These are phyloP conservation scores for Arthrinium puccinioides DNA, from an alignment of 2,329 filamentous ascomycete genomes.

Conservation along the genomic window DNA sequence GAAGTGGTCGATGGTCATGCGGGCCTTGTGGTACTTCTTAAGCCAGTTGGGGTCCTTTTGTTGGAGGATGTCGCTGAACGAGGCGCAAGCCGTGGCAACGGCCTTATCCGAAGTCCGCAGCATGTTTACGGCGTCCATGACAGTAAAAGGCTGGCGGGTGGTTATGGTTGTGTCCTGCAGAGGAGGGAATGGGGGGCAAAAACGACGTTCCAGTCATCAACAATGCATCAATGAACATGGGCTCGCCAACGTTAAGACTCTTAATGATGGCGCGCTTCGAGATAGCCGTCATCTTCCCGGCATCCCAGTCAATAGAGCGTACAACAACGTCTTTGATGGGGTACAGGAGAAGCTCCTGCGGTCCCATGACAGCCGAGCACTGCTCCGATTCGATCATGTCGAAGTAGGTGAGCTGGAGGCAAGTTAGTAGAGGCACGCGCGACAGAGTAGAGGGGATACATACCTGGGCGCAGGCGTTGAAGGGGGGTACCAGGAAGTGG, in stretches of 20 bases:
- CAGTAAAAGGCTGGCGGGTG: conserved; percentile 49
- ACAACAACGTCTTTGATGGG: conserved; percentile 73
- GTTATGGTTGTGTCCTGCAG: conserved; percentile 54
- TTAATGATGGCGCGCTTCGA: conserved; percentile 65
- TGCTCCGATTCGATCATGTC: conserved; percentile 60
- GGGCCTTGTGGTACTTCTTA: conserved; percentile 79
- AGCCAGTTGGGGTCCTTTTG: conserved; percentile 68
- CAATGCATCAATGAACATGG: conserved; percentile 76
- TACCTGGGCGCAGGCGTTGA: conserved; percentile 82
- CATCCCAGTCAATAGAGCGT: conserved; percentile 59
- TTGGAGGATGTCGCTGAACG: conserved; percentile 72
- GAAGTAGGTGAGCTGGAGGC: conserved; percentile 66
- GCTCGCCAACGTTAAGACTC: conserved; percentile 56
- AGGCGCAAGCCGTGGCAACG: conserved; percentile 66
- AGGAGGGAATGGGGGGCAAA: conserved; percentile 67
- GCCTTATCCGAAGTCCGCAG: conserved; percentile 63
- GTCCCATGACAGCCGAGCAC: conserved; percentile 72
- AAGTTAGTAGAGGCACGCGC: conserved; percentile 13
- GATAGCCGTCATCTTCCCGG: conserved; percentile 52
- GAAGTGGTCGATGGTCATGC: conserved; percentile 81
- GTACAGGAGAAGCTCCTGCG: conserved; percentile 79
- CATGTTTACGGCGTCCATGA: conserved; percentile 72
- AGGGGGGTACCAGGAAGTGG: conserved; percentile 77
- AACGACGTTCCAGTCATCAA: conserved; percentile 79
- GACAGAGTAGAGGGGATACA: too few species aligned